A percentile compares a stretch with the other conserved stretches of the same genome.
Evolutionary conservation across 2,329 filamentous ascomycete species (phyloP).

Genomic region (Pyrenophora seminiperda): DNA sequence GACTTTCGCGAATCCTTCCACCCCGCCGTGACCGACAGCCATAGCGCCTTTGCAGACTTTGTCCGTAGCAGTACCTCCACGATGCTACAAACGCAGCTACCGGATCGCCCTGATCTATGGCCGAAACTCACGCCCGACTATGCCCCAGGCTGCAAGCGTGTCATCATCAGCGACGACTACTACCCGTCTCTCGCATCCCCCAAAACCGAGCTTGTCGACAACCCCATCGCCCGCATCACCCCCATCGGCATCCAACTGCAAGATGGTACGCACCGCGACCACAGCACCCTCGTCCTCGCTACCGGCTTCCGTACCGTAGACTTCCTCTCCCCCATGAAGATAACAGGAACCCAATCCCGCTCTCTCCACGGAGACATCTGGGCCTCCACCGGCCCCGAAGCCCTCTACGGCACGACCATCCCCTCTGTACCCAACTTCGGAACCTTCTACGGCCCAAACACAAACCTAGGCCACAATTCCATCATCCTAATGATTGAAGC

Average conservation of each 20-base stretch:
- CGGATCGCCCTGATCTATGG: slow-evolving; percentile 57
- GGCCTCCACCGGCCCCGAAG: slow-evolving; percentile 55
- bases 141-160: slow-evolving; percentile 59
- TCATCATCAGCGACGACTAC: slow-evolving; percentile 62
- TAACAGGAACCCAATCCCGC: slow-evolving; percentile 54
- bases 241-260: slow-evolving; percentile 54
- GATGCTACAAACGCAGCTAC: slow-evolving; percentile 55
- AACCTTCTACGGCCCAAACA: slow-evolving; percentile 65
- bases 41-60: slow-evolving; percentile 50
- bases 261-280: slow-evolving; percentile 51
- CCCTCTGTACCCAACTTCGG: slow-evolving; percentile 61
- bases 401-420: slow-evolving; percentile 58
- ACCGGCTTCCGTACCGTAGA: slow-evolving; percentile 65
- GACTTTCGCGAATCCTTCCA: slow-evolving; percentile 59
- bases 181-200: slow-evolving; percentile 55
- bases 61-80: slow-evolving; percentile 46
- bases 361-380: slow-evolving; percentile 58
- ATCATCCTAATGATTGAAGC: slow-evolving; percentile 68
- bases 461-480: slow-evolving; percentile 59
- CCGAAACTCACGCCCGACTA: slow-evolving; percentile 61
- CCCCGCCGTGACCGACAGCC: slow-evolving; percentile 51
- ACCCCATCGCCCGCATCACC: slow-evolving; percentile 53
- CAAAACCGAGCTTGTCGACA: slow-evolving; percentile 57
- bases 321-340: slow-evolving; percentile 63
- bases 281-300: slow-evolving; percentile 63